Percentiles rank a stretch among this genome's conserved stretches.
Evolutionary conservation across 768 basidiomycete genomes (phyloP).

Genomic region (Phaeotremella fagi): DNA sequence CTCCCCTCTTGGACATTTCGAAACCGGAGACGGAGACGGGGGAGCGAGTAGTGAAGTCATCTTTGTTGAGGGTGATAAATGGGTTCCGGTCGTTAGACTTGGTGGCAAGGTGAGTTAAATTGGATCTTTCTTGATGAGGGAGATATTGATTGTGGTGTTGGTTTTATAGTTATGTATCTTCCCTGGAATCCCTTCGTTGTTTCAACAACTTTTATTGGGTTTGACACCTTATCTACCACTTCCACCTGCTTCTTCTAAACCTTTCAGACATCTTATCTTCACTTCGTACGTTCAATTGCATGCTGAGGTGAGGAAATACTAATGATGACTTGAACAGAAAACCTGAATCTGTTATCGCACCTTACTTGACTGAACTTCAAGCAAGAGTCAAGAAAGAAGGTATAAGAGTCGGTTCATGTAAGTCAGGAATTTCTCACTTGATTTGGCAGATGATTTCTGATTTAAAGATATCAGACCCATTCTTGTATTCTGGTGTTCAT

Average conservation of each 20-base stretch:
- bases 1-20: conserved; percentile 10
- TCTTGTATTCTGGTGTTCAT: conserved; percentile 57
- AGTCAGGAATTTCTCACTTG: conserved; percentile 49
- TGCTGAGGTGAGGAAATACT: conserved; percentile 54
- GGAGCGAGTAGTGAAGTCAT: conserved; percentile 61
- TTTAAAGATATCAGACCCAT: conserved; percentile 37
- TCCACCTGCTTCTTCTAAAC: conserved; percentile 68
- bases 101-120: conserved; percentile 57
- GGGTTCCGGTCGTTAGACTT: conserved; percentile 88
- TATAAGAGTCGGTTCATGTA: conserved; percentile 77
- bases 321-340: conserved; percentile 49
- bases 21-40: conserved; percentile 51
- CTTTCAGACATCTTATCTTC: conserved; percentile 74
- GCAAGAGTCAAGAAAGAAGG: conserved; percentile 66
- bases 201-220: conserved; percentile 71
- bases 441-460: conserved; percentile 7
- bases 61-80: conserved; percentile 72
- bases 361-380: conserved; percentile 75
- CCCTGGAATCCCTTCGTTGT: conserved; percentile 82
- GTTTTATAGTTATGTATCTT: conserved; percentile 64
- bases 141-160: no score
- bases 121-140: no score
- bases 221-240: conserved; percentile 71
- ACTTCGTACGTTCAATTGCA: no score
- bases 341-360: conserved; percentile 79